phyloP scores from a whole-genome alignment of 1,284 basidiomycete species.

The Fomitopsis schrenkii region DNA sequence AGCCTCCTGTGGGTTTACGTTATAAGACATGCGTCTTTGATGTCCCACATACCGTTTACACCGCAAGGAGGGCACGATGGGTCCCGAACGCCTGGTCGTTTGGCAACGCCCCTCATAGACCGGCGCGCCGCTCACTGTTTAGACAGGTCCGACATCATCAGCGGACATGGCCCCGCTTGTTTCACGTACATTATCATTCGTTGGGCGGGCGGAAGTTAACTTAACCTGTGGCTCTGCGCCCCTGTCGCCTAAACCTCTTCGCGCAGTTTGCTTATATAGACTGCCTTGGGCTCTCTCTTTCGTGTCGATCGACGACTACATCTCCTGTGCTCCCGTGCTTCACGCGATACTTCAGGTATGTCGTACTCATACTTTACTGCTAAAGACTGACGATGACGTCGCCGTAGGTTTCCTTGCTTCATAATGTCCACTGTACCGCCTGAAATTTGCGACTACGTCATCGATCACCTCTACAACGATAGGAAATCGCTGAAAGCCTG shows the following conservation, averaged over 20 bases:
- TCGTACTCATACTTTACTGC: not conserved
- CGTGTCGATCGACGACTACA: not conserved
- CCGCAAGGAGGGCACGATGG: not conserved
- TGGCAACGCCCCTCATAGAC: not conserved
- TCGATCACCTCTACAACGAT: constrained; percentile 34
- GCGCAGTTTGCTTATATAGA: not conserved
- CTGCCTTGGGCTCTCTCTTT: no score
- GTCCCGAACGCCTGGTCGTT: not conserved
- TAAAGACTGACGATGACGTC: not conserved
- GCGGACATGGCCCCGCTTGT: not conserved
- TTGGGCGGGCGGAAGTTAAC: not conserved
- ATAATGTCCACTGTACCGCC: constrained; percentile 23
- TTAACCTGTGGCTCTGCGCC: not conserved
- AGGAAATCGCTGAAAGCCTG: constrained; percentile 26
- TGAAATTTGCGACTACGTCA: constrained; percentile 34
- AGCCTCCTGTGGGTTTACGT: not conserved
- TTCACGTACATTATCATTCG: not conserved
- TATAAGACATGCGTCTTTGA: not conserved
- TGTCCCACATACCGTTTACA: not conserved
- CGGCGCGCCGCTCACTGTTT: not conserved
- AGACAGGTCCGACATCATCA: not conserved
- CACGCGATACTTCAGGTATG: not conserved
- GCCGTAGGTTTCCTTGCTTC: not conserved
- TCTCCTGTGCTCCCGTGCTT: not conserved
- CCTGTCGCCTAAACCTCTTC: not conserved